These are phyloP conservation scores for Saccharomyces paradoxus DNA, from an alignment of 805 yeast species.

Conservation along the genomic window DNA sequence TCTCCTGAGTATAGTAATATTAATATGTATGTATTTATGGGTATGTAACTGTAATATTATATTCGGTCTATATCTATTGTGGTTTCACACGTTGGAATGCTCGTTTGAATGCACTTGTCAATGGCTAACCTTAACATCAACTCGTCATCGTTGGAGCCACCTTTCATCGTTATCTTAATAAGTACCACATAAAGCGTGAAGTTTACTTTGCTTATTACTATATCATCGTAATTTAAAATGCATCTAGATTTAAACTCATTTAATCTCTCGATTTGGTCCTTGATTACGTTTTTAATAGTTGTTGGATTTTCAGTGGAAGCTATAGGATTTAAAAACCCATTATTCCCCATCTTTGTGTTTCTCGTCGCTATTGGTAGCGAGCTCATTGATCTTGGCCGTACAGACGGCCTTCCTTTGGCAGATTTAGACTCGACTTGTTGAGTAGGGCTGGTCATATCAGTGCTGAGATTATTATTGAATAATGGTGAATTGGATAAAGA, in stretches of 20 bases:
- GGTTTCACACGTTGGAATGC: slow-evolving; percentile 22
- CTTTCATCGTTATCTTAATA: slow-evolving; percentile 47
- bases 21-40: neutral
- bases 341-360: neutral
- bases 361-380: slow-evolving; percentile 12
- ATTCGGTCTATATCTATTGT: slow-evolving; percentile 28
- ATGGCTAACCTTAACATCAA: slow-evolving; percentile 36
- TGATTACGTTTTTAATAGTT: slow-evolving; percentile 33
- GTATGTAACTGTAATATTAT: slow-evolving; percentile 1
- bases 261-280: slow-evolving; percentile 39
- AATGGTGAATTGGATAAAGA: slow-evolving; percentile 19
- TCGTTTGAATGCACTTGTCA: slow-evolving; percentile 21
- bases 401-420: neutral
- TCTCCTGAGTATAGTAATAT: neutral
- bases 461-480: slow-evolving; percentile 2
- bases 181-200: slow-evolving; percentile 53
- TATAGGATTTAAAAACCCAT: neutral
- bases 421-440: slow-evolving; percentile 1
- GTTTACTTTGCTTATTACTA: slow-evolving; percentile 55
- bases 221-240: slow-evolving; percentile 33
- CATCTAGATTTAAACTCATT: slow-evolving; percentile 47
- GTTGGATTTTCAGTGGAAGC: slow-evolving; percentile 10
- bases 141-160: slow-evolving; percentile 70
- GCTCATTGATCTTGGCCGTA: slow-evolving; percentile 9
- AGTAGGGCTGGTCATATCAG: slow-evolving; percentile 1